phyloP scores from a whole-genome alignment of 257 asterid genomes.

The Nicotiana paniculata region DNA sequence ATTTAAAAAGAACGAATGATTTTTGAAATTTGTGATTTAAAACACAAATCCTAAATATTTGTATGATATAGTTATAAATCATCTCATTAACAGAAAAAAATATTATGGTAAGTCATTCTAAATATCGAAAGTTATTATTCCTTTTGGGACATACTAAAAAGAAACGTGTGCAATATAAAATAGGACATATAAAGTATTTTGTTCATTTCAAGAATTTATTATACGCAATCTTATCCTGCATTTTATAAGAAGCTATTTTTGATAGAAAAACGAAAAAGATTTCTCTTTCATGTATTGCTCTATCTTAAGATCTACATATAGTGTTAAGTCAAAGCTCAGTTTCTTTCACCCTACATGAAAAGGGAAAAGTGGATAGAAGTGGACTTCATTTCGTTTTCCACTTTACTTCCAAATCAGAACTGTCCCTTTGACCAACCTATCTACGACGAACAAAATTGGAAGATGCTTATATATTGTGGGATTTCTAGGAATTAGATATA shows the following conservation, averaged over 20 bases:
- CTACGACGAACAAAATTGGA: neutral
- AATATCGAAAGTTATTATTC: too few species aligned
- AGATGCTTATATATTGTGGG: neutral
- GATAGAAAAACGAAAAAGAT: neutral
- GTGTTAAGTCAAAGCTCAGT: neutral
- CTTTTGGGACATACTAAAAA: too few species aligned
- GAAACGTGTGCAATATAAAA: too few species aligned
- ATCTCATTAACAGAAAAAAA: too few species aligned
- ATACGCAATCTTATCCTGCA: too few species aligned
- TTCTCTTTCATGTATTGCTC: neutral
- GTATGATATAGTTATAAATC: too few species aligned
- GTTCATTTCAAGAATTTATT: neutral
- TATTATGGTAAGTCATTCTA: too few species aligned
- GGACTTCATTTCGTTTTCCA: neutral
- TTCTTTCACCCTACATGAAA: neutral
- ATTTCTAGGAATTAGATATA: neutral
- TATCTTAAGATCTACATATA: neutral
- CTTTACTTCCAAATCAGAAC: constrained; percentile 2
- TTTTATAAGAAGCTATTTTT: too few species aligned
- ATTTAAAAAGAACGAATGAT: too few species aligned
- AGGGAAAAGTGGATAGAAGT: neutral
- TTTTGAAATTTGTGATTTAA: too few species aligned
- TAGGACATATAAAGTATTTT: neutral
- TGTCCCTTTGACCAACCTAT: neutral
- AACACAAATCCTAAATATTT: too few species aligned